These are phyloP conservation scores for Pichia sp. DNA, from an alignment of 1,139 yeast species.

Conservation along the genomic window DNA sequence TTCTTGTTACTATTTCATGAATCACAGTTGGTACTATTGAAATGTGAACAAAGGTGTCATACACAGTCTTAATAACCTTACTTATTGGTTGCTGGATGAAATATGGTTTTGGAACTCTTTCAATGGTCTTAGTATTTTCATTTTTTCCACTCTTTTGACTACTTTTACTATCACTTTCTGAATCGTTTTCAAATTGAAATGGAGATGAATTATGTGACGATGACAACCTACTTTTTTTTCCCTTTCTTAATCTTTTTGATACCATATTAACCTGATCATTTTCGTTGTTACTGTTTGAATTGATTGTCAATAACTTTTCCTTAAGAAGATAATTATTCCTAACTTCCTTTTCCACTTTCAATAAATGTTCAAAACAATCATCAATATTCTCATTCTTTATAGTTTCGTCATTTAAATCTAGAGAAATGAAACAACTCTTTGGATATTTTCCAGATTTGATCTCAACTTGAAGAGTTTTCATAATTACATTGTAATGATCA, in stretches of 20 bases:
- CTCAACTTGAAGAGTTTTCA: not conserved
- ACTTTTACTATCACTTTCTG: not conserved
- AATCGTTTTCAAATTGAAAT: not conserved
- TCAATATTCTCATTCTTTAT: not conserved
- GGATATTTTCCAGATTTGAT: not conserved
- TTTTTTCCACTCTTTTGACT: not conserved
- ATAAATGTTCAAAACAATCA: conserved; percentile 1
- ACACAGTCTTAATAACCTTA: not conserved
- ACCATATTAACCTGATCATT: too few species aligned
- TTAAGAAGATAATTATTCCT: not conserved
- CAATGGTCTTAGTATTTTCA: not conserved
- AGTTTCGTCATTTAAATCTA: not conserved
- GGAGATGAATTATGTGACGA: not conserved
- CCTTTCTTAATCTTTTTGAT: too few species aligned
- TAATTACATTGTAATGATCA: not conserved
- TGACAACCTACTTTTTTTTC: too few species aligned
- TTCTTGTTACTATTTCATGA: not conserved
- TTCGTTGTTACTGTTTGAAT: too few species aligned
- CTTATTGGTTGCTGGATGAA: not conserved
- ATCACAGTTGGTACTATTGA: not conserved
- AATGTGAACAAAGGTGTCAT: not conserved
- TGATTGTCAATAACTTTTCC: not conserved
- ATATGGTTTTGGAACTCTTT: not conserved
- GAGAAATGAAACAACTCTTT: not conserved
- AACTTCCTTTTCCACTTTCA: conserved; percentile 19